Base-by-base conservation (phyloP, 1,284 basidiomycete genomes). In the Sanghuangporus sanghuang region DNA sequence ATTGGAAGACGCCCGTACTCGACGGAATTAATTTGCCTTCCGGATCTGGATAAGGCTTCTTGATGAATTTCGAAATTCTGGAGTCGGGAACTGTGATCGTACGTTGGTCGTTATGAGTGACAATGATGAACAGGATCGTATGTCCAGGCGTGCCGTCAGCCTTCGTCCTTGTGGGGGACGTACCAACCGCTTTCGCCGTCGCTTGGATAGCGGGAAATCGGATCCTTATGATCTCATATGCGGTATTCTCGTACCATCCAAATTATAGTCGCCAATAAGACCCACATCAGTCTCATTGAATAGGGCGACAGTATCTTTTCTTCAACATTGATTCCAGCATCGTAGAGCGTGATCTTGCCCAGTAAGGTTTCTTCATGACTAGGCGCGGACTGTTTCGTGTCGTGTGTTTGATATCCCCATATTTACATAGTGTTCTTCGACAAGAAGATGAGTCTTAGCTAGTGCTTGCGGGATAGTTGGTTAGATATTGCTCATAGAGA, bases 41-140 rank as follows among this genome's bases (percentile, higher is more conserved):
- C 2, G 75, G 72, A 49, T 75, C 71, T 1, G 80, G 79, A 68
- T 81, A 84, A 12, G 74, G 73, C 44, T 69, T 66, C 63, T 82
- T 81, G 61, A 82, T 76, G 60, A 81, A 82, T 49, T 75, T 69
- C 2, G 77, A 78, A 62, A 83, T 83, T 18, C 57, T 61, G 0
- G 80, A 80, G 60, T 82, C 79, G 11, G 76, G 68, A 38, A 82
- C 61, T 32, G 65, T 61, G 53, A 69, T 66, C 0, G 66, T 64
- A 2, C 74, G 73, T 1, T 77, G 35, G 54, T n/a, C 18, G 66
- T 59, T 74, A 72, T 8, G 65, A 68, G 66, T 32, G 61, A 69
- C 62, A 6, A 65, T 49, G 63, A 77, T 78, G 42, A 74, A 71
- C 0, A 79, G 79, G 18, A 77, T 68, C 2, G 76, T 78, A 67